Base-by-base conservation (phyloP, 192 early-diverging fungal species). In the Kappamyces sp. region DNA sequence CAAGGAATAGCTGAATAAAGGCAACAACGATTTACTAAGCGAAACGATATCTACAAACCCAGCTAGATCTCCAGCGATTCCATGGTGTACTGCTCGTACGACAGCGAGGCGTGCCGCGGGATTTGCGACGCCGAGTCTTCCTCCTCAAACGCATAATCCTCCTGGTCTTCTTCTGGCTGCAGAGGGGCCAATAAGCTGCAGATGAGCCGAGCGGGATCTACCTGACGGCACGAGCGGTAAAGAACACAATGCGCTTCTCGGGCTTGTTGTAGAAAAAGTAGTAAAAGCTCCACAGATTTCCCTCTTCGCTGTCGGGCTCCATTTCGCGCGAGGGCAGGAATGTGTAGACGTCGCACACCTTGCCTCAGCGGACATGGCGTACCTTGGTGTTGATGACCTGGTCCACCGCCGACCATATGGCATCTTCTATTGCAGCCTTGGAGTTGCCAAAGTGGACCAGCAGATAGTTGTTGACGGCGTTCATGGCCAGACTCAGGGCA, bases 181-280 rank as follows among this genome's bases (percentile, higher is more conserved):
- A 75, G 57, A 8, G 74, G 80, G 42, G 84, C 77, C 55, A 78
- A 71, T 50, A 75, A 68, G 58, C 81, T 82, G 58, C 8, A 50
- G 37, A 42, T 8, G 9, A 37, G 40, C 13, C 31, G 40, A 38
- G 60, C 10, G 37, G 44, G 33, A 46, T 53, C 41, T 90, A 92
- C 89, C 91, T 94, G 55, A 92, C 83, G 47, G 92, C 89, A 63
- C 87, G 80, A 32, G 87, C 87, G 1, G 91, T 91, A 64, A 98
- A 90, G 66, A 93, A 97, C 8, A 98, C 79, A 40, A 98, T 88
- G 47, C 93, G 78, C 69, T 92, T 95, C 65, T 92, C 68, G 62
- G 86, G 86, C 57, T 85, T 83, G 70, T 98, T 97, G 61, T 88
- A 88, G 75, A 98, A 97, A 66, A 98, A 97, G 80, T 92, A 93